phyloP scores from a whole-genome alignment of 2,329 filamentous ascomycete genomes.

The Truncatella angustata region DNA sequence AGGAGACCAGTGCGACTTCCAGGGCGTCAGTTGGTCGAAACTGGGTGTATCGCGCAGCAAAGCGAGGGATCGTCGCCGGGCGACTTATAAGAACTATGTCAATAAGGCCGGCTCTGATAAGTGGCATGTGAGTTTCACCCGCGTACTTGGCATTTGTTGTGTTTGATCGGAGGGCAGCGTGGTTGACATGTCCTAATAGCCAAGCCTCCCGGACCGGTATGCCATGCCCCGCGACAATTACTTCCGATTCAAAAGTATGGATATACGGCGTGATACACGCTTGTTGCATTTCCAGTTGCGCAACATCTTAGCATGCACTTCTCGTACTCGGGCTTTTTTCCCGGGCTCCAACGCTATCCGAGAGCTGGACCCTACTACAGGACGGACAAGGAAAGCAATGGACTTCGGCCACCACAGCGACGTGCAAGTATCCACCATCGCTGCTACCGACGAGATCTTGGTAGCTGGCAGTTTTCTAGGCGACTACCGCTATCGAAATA shows the following conservation, averaged over 20 bases:
- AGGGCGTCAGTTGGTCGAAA: slow-evolving; percentile 57
- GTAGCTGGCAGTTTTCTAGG: slow-evolving; percentile 59
- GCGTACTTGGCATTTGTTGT: no score
- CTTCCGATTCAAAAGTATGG: slow-evolving; percentile 58
- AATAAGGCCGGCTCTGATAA: slow-evolving; percentile 48
- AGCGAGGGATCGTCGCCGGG: slow-evolving; percentile 45
- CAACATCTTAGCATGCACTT: slow-evolving; percentile 58
- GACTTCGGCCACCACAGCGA: slow-evolving; percentile 38
- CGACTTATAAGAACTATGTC: slow-evolving; percentile 57
- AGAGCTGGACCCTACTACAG: slow-evolving; percentile 50
- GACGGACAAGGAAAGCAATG: slow-evolving; percentile 43
- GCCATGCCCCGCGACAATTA: slow-evolving; percentile 45
- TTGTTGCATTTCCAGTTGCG: slow-evolving; percentile 67
- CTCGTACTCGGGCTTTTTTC: slow-evolving; percentile 56
- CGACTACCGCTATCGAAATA: slow-evolving; percentile 48
- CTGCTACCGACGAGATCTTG: slow-evolving; percentile 52
- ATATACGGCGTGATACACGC: slow-evolving; percentile 50
- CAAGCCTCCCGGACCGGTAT: slow-evolving; percentile 26
- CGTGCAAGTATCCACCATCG: slow-evolving; percentile 48
- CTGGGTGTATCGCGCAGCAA: slow-evolving; percentile 49
- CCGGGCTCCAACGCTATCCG: slow-evolving; percentile 48
- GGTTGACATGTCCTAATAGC: slow-evolving; percentile 3
- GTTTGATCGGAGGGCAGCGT: no score
- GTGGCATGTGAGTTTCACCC: slow-evolving; percentile 43
- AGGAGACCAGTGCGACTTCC: slow-evolving; percentile 57